Evolutionary conservation across 2,329 filamentous ascomycete genomes (phyloP).

Genomic region (Botrytis tulipae): DNA sequence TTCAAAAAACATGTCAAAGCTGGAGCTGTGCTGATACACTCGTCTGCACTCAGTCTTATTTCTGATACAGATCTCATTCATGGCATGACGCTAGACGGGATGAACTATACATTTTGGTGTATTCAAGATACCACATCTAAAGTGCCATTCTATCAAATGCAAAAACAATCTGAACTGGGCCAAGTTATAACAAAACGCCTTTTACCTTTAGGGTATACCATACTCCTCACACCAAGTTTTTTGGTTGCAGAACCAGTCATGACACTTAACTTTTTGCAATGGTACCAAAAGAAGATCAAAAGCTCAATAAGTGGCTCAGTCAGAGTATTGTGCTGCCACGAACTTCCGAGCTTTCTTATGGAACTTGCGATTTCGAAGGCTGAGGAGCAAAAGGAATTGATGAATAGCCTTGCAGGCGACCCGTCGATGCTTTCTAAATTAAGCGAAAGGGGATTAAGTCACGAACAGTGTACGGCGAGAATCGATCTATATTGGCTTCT

Average conservation of each 20-base stretch:
- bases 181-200: constrained; percentile 43
- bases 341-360: constrained; percentile 33
- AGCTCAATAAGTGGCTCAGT: constrained; percentile 22
- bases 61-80: constrained; percentile 27
- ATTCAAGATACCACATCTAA: constrained; percentile 29
- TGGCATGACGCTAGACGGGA: not conserved
- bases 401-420: constrained; percentile 27
- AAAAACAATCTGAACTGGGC: constrained; percentile 34
- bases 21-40: constrained; percentile 35
- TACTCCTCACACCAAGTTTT: constrained; percentile 53
- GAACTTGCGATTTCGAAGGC: constrained; percentile 37
- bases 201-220: constrained; percentile 46
- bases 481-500: constrained; percentile 29
- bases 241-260: constrained; percentile 46
- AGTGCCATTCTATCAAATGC: constrained; percentile 31
- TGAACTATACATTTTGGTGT: constrained; percentile 32
- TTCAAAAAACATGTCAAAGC: constrained; percentile 40
- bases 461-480: constrained; percentile 30
- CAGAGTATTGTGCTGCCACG: constrained; percentile 30
- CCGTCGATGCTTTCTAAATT: constrained; percentile 32
- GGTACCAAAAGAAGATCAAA: constrained; percentile 39
- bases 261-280: constrained; percentile 43
- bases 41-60: constrained; percentile 28
- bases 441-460: constrained; percentile 30
- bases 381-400: constrained; percentile 30